Conservation (phyloP, 371 early-diverging fungal genomes). For the Choanephora cucurbitarum region DNA sequence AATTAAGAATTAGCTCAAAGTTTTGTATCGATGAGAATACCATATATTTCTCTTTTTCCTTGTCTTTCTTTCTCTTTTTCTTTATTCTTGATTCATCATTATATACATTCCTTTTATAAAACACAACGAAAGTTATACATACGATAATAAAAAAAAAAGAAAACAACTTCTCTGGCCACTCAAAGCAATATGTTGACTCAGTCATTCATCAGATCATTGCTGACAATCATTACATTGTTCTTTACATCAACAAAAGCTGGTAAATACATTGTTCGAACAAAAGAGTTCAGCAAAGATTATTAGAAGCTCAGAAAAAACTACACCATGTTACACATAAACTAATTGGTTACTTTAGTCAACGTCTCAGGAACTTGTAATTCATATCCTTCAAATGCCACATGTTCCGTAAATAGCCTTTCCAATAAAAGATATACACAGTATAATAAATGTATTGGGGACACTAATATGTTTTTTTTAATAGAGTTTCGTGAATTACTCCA, state of each 20-base stretch:
- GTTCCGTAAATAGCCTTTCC: slow-evolving; percentile 19
- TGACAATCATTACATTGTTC: slow-evolving; percentile 1
- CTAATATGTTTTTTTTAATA: slow-evolving; percentile 2
- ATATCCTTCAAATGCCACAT: slow-evolving; percentile 23
- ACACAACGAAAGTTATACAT: no score
- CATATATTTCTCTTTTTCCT: slow-evolving; percentile 9
- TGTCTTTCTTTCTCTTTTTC: background rate
- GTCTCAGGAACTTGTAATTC: slow-evolving; percentile 16
- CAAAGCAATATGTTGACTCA: no score
- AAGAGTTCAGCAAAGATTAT: background rate
- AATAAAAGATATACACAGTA: background rate
- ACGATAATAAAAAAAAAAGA: background rate
- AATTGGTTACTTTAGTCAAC: slow-evolving; percentile 2
- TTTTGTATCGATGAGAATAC: slow-evolving; percentile 11
- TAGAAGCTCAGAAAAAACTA: slow-evolving; percentile 1
- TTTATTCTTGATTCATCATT: slow-evolving; percentile 1
- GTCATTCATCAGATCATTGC: slow-evolving; percentile 7
- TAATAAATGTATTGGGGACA: background rate
- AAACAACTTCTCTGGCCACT: background rate
- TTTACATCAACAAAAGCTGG: background rate
- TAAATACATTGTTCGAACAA: background rate
- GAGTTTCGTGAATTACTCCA: slow-evolving; percentile 20
- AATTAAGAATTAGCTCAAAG: background rate
- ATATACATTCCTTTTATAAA: background rate
- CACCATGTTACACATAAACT: slow-evolving; percentile 3